Conservation (phyloP, 352 stramenopile species). For the Phytopythium oedochilum region DNA sequence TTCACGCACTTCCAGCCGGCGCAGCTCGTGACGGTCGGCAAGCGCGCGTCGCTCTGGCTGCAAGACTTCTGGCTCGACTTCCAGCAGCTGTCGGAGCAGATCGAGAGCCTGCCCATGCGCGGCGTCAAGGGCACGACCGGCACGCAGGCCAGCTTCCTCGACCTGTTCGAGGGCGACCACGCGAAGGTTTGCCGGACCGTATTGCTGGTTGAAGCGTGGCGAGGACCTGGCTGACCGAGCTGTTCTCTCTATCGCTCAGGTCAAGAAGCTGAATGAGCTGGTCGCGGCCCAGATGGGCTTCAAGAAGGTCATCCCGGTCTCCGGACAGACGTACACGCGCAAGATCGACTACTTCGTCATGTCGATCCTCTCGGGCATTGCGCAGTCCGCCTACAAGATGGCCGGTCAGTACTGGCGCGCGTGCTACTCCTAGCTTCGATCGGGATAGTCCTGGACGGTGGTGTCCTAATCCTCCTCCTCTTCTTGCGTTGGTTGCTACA, state of each 20-base stretch:
- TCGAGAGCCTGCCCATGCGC: constrained; percentile 95
- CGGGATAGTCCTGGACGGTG: no score
- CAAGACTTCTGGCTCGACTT: constrained; percentile 98
- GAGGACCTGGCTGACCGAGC: no score
- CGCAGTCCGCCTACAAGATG: constrained; percentile 99
- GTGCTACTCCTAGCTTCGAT: no score
- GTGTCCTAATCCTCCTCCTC: no score
- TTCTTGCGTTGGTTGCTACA: background rate
- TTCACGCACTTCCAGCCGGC: constrained; percentile 99
- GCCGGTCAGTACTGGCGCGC: constrained; percentile 38
- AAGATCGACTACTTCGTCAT: constrained; percentile 98
- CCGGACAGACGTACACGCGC: constrained; percentile 98
- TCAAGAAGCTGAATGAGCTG: constrained; percentile 95
- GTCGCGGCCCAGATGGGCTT: constrained; percentile 98
- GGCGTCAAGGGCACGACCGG: constrained; percentile 99
- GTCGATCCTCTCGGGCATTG: constrained; percentile 94
- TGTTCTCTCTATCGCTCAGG: constrained; percentile 20
- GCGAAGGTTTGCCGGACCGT: no score
- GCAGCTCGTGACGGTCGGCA: constrained; percentile 98
- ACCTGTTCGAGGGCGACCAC: constrained; percentile 98
- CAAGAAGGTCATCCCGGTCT: constrained; percentile 95
- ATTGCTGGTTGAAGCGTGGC: no score
- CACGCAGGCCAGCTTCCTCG: constrained; percentile 98
- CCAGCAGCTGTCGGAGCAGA: constrained; percentile 93
- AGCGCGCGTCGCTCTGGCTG: constrained; percentile 97